Conservation (phyloP, 106 monocot genomes). For the Apostasia ramifera region DNA sequence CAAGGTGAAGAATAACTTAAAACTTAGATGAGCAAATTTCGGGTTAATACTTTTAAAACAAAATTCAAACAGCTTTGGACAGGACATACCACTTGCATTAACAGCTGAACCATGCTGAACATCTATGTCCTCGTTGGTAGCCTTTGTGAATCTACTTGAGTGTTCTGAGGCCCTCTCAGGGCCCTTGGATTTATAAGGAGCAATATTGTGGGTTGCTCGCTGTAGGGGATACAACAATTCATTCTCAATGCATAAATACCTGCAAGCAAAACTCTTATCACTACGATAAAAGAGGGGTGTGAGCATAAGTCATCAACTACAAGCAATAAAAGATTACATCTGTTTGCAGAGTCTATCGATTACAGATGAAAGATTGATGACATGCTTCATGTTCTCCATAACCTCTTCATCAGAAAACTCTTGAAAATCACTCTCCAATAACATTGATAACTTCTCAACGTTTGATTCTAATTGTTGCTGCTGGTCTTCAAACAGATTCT, state of each 20-base stretch:
- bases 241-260: conserved; percentile 91
- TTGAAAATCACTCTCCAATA: conserved; percentile 61
- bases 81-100: conserved; percentile 21
- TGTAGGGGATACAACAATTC: conserved; percentile 69
- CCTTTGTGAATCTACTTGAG: conserved; percentile 25
- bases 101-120: conserved; percentile 3
- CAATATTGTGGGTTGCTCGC: conserved; percentile 65
- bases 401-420: conserved; percentile 50
- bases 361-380: conserved; percentile 60
- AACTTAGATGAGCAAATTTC: too few species aligned
- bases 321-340: conserved; percentile 36
- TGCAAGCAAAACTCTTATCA: conserved; percentile 14
- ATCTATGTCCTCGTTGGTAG: conserved; percentile 12
- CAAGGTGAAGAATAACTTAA: too few species aligned
- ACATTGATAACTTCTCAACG: conserved; percentile 74
- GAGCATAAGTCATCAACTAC: background rate
- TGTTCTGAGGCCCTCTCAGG: conserved; percentile 71
- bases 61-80: background rate
- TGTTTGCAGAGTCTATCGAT: conserved; percentile 79
- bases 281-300: background rate
- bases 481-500: conserved; percentile 90
- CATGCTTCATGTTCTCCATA: conserved; percentile 52
- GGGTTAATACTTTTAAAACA: background rate
- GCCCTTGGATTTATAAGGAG: conserved; percentile 89
- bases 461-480: conserved; percentile 88